A percentile compares a stretch with the other conserved stretches of the same genome.
These are phyloP conservation scores for Tephrocybe sp. DNA, from an alignment of 768 basidiomycete species.

Conservation along the genomic window DNA sequence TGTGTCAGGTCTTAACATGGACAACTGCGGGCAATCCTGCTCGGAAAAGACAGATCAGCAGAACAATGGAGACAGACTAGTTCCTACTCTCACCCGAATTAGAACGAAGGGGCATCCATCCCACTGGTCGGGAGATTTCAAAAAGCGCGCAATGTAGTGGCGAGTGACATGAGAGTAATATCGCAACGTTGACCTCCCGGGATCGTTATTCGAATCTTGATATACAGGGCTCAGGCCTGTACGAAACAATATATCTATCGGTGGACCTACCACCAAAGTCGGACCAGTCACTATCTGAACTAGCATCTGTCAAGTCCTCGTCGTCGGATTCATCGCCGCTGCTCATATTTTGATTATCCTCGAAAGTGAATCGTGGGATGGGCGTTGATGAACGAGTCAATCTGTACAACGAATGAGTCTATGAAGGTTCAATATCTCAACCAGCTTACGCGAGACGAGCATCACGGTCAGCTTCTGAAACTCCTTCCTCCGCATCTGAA, in stretches of 20 bases:
- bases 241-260: background rate
- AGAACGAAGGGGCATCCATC: conserved; percentile 47
- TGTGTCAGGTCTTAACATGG: background rate
- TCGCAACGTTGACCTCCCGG: conserved; percentile 30
- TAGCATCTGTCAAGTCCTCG: conserved; percentile 61
- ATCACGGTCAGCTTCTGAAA: conserved; percentile 71
- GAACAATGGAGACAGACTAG: background rate
- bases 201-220: conserved; percentile 12
- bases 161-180: conserved; percentile 50
- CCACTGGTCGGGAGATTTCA: conserved; percentile 40
- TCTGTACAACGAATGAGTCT: conserved; percentile 29
- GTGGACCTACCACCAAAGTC: conserved; percentile 39
- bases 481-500: conserved; percentile 62
- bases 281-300: conserved; percentile 49
- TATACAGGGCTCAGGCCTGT: background rate
- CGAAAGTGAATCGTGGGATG: conserved; percentile 31
- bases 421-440: background rate
- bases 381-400: conserved; percentile 52
- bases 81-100: conserved; percentile 35
- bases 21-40: conserved; percentile 26
- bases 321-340: conserved; percentile 82
- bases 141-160: conserved; percentile 42
- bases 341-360: conserved; percentile 52
- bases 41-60: background rate
- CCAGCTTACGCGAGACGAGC: conserved; percentile 64